These are phyloP conservation scores for Puccinia sorghi DNA, from an alignment of 1,284 basidiomycete species.

Conservation along the genomic window DNA sequence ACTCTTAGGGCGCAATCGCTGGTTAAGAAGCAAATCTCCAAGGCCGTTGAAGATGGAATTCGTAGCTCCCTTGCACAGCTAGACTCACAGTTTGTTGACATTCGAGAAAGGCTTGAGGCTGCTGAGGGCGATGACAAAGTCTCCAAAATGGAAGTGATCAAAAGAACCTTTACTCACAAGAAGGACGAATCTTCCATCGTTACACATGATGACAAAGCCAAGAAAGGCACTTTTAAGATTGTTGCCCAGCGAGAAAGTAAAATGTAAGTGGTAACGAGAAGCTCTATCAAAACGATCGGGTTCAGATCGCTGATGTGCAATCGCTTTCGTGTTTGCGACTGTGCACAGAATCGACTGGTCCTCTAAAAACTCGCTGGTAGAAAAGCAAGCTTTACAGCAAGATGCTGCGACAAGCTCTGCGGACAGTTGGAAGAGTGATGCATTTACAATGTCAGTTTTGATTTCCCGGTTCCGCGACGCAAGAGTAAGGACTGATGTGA, in stretches of 20 bases:
- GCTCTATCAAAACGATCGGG: neutral
- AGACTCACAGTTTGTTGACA: conserved; percentile 48
- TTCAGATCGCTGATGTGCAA: neutral
- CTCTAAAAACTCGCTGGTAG: conserved; percentile 47
- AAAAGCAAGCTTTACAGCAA: conserved; percentile 37
- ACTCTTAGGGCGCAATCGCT: conserved; percentile 59
- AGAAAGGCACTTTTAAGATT: conserved; percentile 48
- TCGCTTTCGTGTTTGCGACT: neutral
- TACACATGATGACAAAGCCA: conserved; percentile 37
- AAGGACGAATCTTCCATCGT: conserved; percentile 44
- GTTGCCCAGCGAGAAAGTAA: conserved; percentile 45
- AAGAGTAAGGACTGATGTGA: neutral
- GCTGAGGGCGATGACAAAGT: conserved; percentile 44
- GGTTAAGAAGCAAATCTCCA: conserved; percentile 87
- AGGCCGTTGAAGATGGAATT: conserved; percentile 75
- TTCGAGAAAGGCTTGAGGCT: conserved; percentile 37
- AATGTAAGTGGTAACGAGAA: conserved; percentile 10
- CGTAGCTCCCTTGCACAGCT: conserved; percentile 67
- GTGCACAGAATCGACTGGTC: conserved; percentile 45
- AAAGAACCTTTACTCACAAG: conserved; percentile 41
- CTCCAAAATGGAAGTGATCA: conserved; percentile 48
- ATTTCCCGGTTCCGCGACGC: neutral
- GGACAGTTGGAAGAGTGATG: conserved; percentile 44
- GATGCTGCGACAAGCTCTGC: neutral
- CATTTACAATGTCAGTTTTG: conserved; percentile 41